Percentiles rank a stretch among this genome's conserved stretches.
Evolutionary conservation across 1,284 basidiomycete species (phyloP).

Genomic region (Afroboletus lepidellus): DNA sequence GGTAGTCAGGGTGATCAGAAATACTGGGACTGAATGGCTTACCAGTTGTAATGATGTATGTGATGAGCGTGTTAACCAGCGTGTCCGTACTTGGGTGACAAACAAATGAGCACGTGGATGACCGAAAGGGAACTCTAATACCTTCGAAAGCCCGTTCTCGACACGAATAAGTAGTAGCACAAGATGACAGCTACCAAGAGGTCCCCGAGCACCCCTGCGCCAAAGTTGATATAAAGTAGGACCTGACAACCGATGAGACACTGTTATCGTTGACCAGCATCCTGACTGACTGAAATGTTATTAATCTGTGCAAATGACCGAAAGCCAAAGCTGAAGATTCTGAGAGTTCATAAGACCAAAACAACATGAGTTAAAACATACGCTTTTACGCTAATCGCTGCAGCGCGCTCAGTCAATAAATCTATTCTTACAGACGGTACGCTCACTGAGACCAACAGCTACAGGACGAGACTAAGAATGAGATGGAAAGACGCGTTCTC

Average conservation of each 20-base stretch:
- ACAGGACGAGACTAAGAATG: background rate
- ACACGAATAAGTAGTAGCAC: slow-evolving; percentile 40
- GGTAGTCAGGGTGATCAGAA: background rate
- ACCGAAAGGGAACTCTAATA: slow-evolving; percentile 15
- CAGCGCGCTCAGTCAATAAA: background rate
- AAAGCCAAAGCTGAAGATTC: slow-evolving; percentile 36
- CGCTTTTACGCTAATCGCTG: slow-evolving; percentile 46
- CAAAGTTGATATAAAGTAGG: slow-evolving; percentile 44
- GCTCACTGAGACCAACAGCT: slow-evolving; percentile 44
- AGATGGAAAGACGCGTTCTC: background rate
- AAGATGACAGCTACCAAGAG: slow-evolving; percentile 43
- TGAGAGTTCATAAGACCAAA: background rate
- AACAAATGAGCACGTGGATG: background rate
- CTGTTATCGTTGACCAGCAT: background rate
- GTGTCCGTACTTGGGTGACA: slow-evolving; percentile 40
- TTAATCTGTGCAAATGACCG: slow-evolving; percentile 33
- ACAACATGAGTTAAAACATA: slow-evolving; percentile 24
- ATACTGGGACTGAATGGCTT: slow-evolving; percentile 7
- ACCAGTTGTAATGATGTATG: slow-evolving; percentile 48
- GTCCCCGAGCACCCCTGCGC: slow-evolving; percentile 41
- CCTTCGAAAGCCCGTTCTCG: slow-evolving; percentile 44
- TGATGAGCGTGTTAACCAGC: slow-evolving; percentile 42
- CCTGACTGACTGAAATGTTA: slow-evolving; percentile 36
- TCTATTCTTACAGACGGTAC: background rate
- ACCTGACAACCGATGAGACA: slow-evolving; percentile 27